These are phyloP conservation scores for Mycena polygramma DNA, from an alignment of 768 basidiomycete genomes.

Conservation along the genomic window DNA sequence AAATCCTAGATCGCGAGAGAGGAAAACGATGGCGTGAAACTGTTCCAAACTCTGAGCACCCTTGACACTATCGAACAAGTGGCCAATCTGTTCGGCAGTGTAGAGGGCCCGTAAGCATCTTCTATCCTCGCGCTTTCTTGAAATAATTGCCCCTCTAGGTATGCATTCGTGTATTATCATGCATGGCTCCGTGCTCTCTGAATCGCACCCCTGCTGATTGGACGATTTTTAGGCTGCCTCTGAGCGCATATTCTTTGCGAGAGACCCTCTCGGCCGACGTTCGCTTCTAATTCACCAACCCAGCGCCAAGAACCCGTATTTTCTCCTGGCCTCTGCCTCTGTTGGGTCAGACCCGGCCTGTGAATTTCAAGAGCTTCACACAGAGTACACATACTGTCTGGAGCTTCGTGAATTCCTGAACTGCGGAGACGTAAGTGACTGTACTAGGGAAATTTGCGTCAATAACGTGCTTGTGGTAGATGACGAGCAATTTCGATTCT, in stretches of 20 bases:
- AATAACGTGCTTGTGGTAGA: conserved; percentile 15
- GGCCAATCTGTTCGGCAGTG: conserved; percentile 61
- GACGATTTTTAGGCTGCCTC: conserved; percentile 52
- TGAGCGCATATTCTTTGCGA: conserved; percentile 73
- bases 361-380: conserved; percentile 72
- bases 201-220: conserved; percentile 12
- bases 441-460: not conserved
- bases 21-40: conserved; percentile 81
- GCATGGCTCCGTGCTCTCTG: conserved; percentile 53
- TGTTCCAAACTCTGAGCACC: conserved; percentile 53
- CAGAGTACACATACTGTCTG: conserved; percentile 68
- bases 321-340: conserved; percentile 78
- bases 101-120: conserved; percentile 85
- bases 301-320: conserved; percentile 58
- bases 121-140: not conserved
- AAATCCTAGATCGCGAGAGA: conserved; percentile 60
- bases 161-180: conserved; percentile 86
- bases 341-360: conserved; percentile 60
- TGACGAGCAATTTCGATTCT: conserved; percentile 34
- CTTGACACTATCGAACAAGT: conserved; percentile 57
- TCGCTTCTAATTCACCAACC: conserved; percentile 84
- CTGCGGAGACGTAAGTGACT: conserved; percentile 32
- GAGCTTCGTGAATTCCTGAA: conserved; percentile 52
- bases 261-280: conserved; percentile 89
- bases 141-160: conserved; percentile 55